Evolutionary conservation across 2,329 filamentous ascomycete genomes (phyloP).

Genomic region (Setomelanomma holmii): DNA sequence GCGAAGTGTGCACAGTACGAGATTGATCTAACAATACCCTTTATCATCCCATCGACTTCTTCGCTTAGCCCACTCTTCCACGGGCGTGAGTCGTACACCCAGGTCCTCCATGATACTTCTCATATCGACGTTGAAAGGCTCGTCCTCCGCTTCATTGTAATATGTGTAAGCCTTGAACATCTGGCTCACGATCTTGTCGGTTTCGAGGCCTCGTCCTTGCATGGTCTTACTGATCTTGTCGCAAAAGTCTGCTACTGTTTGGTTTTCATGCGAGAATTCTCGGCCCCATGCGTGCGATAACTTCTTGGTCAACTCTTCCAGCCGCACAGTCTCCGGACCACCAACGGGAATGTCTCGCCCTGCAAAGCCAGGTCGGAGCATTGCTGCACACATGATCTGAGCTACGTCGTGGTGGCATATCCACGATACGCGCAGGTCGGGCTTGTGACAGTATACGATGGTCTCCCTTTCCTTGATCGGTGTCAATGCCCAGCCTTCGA

Average conservation of each 20-base stretch:
- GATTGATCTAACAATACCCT: constrained; percentile 16
- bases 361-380: constrained; percentile 42
- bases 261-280: constrained; percentile 40
- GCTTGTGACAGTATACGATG: constrained; percentile 51
- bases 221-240: constrained; percentile 41
- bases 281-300: constrained; percentile 43
- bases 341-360: constrained; percentile 47
- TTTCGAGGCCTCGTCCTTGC: constrained; percentile 46
- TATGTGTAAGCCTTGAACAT: constrained; percentile 53
- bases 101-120: constrained; percentile 40
- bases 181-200: constrained; percentile 44
- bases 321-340: constrained; percentile 45
- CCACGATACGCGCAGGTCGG: constrained; percentile 47
- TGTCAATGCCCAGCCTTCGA: constrained; percentile 50
- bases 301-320: constrained; percentile 44
- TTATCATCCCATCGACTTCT: constrained; percentile 28
- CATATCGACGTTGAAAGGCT: constrained; percentile 52
- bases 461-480: constrained; percentile 45
- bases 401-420: constrained; percentile 52
- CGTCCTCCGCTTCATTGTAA: constrained; percentile 49
- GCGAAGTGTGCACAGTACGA: no score
- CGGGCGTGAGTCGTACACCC: constrained; percentile 39
- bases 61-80: constrained; percentile 48
- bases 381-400: constrained; percentile 48
- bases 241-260: constrained; percentile 38